A percentile compares a stretch with the other conserved stretches of the same genome.
These are phyloP conservation scores for Samsoniella hepiali DNA, from an alignment of 2,329 filamentous ascomycete genomes.

Conservation along the genomic window DNA sequence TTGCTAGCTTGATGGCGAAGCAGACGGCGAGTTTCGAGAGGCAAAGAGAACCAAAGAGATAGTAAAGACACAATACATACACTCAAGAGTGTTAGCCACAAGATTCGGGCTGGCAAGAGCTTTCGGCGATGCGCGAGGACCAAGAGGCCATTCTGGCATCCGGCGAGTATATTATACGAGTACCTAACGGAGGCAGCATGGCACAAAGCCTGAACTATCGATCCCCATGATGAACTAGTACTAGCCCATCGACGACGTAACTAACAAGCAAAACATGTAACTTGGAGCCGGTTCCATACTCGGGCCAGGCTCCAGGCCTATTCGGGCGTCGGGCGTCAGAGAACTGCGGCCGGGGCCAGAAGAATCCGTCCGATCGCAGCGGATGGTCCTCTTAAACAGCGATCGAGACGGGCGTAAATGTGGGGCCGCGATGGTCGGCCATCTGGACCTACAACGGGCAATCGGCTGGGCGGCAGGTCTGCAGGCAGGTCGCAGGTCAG, in stretches of 20 bases:
- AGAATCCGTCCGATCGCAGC: slow-evolving; percentile 7
- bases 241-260: slow-evolving; percentile 10
- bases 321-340: not conserved
- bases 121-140: not conserved
- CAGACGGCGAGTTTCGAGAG: too few relatives aligned
- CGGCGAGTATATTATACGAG: not conserved
- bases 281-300: not conserved
- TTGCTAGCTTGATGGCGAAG: not conserved
- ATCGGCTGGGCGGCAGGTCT: slow-evolving; percentile 10
- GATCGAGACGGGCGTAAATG: slow-evolving; percentile 9
- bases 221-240: slow-evolving; percentile 3
- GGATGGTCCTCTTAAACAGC: not conserved
- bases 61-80: not conserved
- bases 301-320: not conserved
- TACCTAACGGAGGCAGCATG: not conserved
- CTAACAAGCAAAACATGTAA: not conserved
- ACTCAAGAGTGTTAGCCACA: not conserved
- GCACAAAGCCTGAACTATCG: not conserved
- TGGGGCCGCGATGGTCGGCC: not conserved
- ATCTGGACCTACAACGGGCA: slow-evolving; percentile 7
- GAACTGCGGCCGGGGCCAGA: not conserved
- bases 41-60: not conserved
- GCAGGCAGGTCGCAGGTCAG: not conserved
- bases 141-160: not conserved
- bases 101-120: not conserved